These are phyloP conservation scores for Eucalyptus tenuipes DNA, from an alignment of 345 rosid species.

Conservation along the genomic window DNA sequence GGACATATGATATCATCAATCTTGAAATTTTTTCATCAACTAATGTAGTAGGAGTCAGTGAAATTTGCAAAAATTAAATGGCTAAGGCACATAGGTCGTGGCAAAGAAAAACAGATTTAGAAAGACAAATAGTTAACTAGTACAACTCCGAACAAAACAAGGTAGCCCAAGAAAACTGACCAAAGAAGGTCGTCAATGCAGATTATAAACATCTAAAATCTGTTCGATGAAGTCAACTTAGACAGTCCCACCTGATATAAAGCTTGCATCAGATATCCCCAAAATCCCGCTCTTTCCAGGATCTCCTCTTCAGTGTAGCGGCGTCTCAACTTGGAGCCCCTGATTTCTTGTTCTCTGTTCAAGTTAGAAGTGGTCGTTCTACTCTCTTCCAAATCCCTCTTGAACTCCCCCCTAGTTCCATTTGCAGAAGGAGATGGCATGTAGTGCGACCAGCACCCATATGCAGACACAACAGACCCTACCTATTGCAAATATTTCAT, in stretches of 20 bases:
- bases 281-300: conserved; percentile 35
- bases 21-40: not conserved
- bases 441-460: conserved; percentile 63
- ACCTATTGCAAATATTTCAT: conserved; percentile 20
- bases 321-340: conserved; percentile 26
- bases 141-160: not conserved
- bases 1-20: not conserved
- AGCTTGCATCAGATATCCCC: conserved; percentile 71
- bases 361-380: not conserved
- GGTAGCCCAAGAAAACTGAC: not conserved
- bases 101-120: not conserved
- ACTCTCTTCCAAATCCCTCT: conserved; percentile 10
- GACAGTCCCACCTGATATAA: conserved; percentile 53
- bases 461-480: conserved; percentile 49
- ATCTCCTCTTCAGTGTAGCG: conserved; percentile 23
- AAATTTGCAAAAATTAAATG: not conserved
- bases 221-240: not conserved
- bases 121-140: not conserved
- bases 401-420: conserved; percentile 3
- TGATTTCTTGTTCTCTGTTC: not conserved
- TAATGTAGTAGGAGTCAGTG: not conserved
- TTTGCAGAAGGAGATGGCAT: not conserved
- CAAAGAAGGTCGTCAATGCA: not conserved
- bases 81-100: not conserved
- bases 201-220: not conserved